phyloP scores from a whole-genome alignment of 495 filamentous ascomycete species.

The Coniosporium apollinis region DNA sequence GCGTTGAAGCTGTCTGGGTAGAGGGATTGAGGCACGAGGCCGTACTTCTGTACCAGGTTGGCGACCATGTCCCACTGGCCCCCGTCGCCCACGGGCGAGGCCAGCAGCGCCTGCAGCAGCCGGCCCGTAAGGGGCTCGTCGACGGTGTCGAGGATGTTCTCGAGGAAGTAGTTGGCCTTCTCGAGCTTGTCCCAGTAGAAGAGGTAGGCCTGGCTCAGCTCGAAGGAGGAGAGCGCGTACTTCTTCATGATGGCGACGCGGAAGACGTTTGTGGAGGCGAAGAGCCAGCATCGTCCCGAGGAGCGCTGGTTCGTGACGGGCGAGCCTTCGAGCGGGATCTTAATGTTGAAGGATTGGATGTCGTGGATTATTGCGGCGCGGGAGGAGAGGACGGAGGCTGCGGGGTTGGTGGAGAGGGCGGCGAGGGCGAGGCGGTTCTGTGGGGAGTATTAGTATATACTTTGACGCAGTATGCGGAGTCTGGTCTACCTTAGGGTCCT shows the following conservation, averaged over 20 bases:
- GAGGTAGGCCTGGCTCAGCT: slow-evolving; percentile 75
- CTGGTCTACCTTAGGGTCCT: slow-evolving; percentile 41
- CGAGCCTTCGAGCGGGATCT: slow-evolving; percentile 63
- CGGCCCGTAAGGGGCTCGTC: slow-evolving; percentile 49
- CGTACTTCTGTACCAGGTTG: slow-evolving; percentile 73
- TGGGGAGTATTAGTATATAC: slow-evolving; percentile 2
- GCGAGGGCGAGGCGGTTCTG: slow-evolving; percentile 54
- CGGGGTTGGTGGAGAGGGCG: slow-evolving; percentile 40
- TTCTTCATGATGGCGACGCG: slow-evolving; percentile 68
- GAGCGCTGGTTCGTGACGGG: slow-evolving; percentile 73
- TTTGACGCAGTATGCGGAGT: neutral
- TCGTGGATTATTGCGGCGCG: slow-evolving; percentile 37
- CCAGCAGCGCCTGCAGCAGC: slow-evolving; percentile 47
- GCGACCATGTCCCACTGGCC: slow-evolving; percentile 91
- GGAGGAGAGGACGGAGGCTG: slow-evolving; percentile 35
- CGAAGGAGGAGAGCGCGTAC: slow-evolving; percentile 58
- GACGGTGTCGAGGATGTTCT: slow-evolving; percentile 59
- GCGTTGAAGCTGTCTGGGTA: slow-evolving; percentile 73
- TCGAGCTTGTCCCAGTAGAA: slow-evolving; percentile 94
- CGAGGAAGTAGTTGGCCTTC: slow-evolving; percentile 78
- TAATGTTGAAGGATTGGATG: slow-evolving; percentile 63
- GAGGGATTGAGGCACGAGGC: slow-evolving; percentile 58
- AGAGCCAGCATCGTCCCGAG: slow-evolving; percentile 77
- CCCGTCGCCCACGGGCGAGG: slow-evolving; percentile 56
- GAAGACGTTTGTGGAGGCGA: slow-evolving; percentile 75